Percentiles rank a stretch among this genome's conserved stretches.
Conservation (phyloP, 352 stramenopile species). For the Peronospora belbahrii region DNA sequence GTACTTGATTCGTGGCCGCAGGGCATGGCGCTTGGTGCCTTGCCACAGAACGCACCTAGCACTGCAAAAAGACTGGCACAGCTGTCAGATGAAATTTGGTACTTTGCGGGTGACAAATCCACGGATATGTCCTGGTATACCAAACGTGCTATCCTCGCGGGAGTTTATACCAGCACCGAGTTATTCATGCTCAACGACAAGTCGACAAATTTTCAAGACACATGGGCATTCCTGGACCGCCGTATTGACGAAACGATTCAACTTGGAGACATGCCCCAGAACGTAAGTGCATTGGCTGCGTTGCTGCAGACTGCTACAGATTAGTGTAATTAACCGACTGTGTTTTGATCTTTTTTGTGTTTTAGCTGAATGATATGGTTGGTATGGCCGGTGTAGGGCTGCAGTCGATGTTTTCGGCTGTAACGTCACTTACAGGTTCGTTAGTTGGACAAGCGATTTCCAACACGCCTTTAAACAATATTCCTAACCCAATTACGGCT, state of each 20-base stretch:
- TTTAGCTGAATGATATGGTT: slow-evolving; percentile 58
- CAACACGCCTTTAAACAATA: slow-evolving; percentile 50
- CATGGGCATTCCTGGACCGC: slow-evolving; percentile 77
- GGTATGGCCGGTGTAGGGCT: slow-evolving; percentile 74
- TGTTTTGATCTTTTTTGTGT: background rate
- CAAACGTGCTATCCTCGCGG: slow-evolving; percentile 72
- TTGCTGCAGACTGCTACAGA: background rate
- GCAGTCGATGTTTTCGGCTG: slow-evolving; percentile 68
- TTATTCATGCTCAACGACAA: slow-evolving; percentile 81
- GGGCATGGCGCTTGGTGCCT: slow-evolving; percentile 69
- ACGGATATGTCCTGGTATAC: slow-evolving; percentile 82
- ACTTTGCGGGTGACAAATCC: slow-evolving; percentile 81
- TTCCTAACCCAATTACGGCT: slow-evolving; percentile 75
- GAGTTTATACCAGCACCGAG: slow-evolving; percentile 76
- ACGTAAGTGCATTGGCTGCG: slow-evolving; percentile 38
- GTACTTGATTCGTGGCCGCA: slow-evolving; percentile 61
- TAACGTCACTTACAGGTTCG: slow-evolving; percentile 70
- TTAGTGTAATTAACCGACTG: background rate
- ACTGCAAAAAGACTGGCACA: slow-evolving; percentile 66
- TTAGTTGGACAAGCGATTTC: slow-evolving; percentile 56
- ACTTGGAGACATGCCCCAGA: slow-evolving; percentile 71
- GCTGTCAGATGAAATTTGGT: slow-evolving; percentile 82
- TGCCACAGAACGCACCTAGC: slow-evolving; percentile 63
- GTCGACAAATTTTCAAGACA: slow-evolving; percentile 65
- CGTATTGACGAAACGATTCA: slow-evolving; percentile 76